These are phyloP conservation scores for Hemerocallis citrina DNA, from an alignment of 106 monocot genomes.

Conservation along the genomic window DNA sequence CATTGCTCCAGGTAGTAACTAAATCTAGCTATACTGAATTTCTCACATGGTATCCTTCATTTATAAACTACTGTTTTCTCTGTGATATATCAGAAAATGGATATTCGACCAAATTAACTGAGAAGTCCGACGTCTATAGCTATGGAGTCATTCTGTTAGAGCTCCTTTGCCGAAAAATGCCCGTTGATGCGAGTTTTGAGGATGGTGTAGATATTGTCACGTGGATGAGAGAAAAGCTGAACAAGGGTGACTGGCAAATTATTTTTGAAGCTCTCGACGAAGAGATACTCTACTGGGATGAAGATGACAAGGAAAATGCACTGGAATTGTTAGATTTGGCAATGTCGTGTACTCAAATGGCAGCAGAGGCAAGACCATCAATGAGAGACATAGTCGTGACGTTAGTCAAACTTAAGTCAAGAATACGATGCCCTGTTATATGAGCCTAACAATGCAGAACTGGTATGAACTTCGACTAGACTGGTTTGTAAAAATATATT, in stretches of 20 bases:
- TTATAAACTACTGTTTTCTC: neutral
- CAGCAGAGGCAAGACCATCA: conserved; percentile 49
- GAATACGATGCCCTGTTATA: no score
- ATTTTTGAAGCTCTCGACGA: conserved; percentile 39
- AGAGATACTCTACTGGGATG: conserved; percentile 58
- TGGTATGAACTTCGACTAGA: no score
- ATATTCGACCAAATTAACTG: conserved; percentile 19
- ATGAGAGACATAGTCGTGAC: conserved; percentile 63
- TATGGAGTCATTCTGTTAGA: conserved; percentile 22
- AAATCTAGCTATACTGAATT: no score
- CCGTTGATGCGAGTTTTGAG: conserved; percentile 69
- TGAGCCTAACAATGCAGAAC: no score
- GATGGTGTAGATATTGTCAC: conserved; percentile 66
- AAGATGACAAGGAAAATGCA: conserved; percentile 45
- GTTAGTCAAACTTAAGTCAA: conserved; percentile 27
- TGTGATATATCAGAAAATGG: conserved; percentile 12
- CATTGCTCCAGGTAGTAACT: conserved; percentile 71
- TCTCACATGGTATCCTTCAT: neutral
- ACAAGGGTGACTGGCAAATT: conserved; percentile 17
- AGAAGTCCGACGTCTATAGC: conserved; percentile 23
- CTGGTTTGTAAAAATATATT: no score
- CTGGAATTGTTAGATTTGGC: conserved; percentile 55
- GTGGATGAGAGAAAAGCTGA: conserved; percentile 25
- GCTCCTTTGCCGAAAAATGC: conserved; percentile 49
- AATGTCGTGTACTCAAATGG: conserved; percentile 37